Conservation (phyloP, 2,329 filamentous ascomycete species). For the Aspergillus eucalypticola region DNA sequence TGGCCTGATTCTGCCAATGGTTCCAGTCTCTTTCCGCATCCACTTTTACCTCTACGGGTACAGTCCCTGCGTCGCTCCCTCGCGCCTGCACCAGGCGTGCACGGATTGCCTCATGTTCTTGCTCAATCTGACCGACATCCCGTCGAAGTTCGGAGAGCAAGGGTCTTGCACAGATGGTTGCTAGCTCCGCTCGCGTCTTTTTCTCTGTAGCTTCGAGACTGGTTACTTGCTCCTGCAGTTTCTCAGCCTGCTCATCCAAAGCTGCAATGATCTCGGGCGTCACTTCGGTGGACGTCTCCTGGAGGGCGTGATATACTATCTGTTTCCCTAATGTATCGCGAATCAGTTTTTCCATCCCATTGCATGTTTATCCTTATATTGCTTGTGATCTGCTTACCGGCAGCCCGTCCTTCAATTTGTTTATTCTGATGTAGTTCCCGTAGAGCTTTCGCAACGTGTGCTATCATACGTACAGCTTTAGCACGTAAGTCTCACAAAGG, state of each 20-base stretch:
- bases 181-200: constrained; percentile 49
- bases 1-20: constrained; percentile 44
- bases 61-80: constrained; percentile 41
- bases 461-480: constrained; percentile 30
- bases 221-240: constrained; percentile 49
- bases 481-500: neutral
- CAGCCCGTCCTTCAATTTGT: constrained; percentile 58
- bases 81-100: constrained; percentile 45
- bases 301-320: constrained; percentile 59
- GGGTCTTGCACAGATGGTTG: constrained; percentile 50
- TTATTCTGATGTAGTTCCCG: constrained; percentile 64
- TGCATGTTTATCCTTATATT: neutral
- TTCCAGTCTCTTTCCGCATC: constrained; percentile 50
- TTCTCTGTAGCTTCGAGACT: constrained; percentile 51
- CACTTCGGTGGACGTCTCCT: constrained; percentile 53
- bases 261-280: constrained; percentile 51
- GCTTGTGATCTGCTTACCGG: constrained; percentile 43
- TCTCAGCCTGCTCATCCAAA: constrained; percentile 52
- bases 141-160: constrained; percentile 53
- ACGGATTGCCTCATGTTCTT: constrained; percentile 45
- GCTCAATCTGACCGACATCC: constrained; percentile 46
- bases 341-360: neutral
- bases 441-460: constrained; percentile 60
- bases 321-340: constrained; percentile 56
- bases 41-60: constrained; percentile 52